Percentiles rank a stretch among this genome's conserved stretches.
Evolutionary conservation across 2,329 filamentous ascomycete species (phyloP).

Genomic region (Aureobasidium sp.): DNA sequence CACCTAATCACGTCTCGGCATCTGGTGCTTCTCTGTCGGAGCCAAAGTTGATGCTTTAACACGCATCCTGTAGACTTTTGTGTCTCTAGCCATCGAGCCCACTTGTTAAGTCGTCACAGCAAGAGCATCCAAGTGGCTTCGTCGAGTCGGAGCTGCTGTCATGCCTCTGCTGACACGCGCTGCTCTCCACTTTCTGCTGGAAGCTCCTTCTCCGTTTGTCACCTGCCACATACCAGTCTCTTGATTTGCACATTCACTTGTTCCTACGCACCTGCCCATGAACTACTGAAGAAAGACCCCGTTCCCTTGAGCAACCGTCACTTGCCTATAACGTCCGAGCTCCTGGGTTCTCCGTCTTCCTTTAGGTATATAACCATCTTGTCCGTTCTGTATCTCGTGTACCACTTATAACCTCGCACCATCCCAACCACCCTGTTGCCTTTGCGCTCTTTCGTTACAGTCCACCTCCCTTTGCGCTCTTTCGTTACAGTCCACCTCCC

Average conservation of each 20-base stretch:
- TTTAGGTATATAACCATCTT: not conserved
- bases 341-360: not conserved
- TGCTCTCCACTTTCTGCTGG: constrained; percentile 3
- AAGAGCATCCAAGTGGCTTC: not conserved
- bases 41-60: not conserved
- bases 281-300: not conserved
- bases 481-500: not conserved
- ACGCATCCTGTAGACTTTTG: not conserved
- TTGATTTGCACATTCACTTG: not conserved
- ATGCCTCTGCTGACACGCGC: constrained; percentile 3
- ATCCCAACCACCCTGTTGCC: not conserved
- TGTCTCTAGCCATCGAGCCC: not conserved
- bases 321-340: not conserved
- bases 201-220: not conserved
- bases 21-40: not conserved
- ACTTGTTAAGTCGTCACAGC: not conserved
- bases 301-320: not conserved
- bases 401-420: not conserved
- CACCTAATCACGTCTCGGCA: not conserved
- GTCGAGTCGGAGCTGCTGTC: not conserved
- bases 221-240: not conserved
- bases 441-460: not conserved
- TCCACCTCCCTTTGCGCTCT: not conserved
- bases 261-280: not conserved
- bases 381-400: not conserved